These are phyloP conservation scores for Blastobotrys mokoenaii DNA, from an alignment of 805 yeast species.

Conservation along the genomic window DNA sequence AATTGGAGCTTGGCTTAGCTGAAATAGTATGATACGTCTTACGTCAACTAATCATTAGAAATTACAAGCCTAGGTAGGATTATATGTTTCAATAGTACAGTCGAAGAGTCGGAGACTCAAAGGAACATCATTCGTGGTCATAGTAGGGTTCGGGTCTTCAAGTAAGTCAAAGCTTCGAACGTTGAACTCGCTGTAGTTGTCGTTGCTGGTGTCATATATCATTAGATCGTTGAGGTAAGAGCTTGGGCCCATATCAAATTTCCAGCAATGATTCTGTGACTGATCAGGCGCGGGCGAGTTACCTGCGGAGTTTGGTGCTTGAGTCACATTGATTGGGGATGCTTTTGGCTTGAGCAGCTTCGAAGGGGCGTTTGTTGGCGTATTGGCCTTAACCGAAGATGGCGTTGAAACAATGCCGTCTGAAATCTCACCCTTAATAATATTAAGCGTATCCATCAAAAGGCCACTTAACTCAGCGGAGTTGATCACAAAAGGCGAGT, in stretches of 20 bases:
- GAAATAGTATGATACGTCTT: no score
- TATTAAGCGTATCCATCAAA: constrained; percentile 13
- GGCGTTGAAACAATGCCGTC: neutral
- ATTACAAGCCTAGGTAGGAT: neutral
- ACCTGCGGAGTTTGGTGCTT: neutral
- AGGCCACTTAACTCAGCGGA: constrained; percentile 12
- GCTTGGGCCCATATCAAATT: neutral
- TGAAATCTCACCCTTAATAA: constrained; percentile 9
- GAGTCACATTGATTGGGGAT: neutral
- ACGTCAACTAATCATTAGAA: no score
- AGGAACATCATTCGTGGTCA: constrained; percentile 45
- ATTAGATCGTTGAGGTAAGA: constrained; percentile 21
- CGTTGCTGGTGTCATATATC: constrained; percentile 23
- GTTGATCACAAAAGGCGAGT: constrained; percentile 8
- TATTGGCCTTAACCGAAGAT: neutral
- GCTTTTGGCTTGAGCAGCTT: neutral
- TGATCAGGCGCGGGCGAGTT: no score
- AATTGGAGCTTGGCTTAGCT: no score
- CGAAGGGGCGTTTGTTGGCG: neutral
- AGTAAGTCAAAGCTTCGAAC: constrained; percentile 48
- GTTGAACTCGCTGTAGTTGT: constrained; percentile 31
- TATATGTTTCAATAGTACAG: constrained; percentile 33
- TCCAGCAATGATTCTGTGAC: neutral
- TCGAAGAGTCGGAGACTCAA: constrained; percentile 47
- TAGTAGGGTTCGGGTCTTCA: constrained; percentile 45